phyloP scores from a whole-genome alignment of 2,329 filamentous ascomycete genomes.

The Nakataea oryzae region DNA sequence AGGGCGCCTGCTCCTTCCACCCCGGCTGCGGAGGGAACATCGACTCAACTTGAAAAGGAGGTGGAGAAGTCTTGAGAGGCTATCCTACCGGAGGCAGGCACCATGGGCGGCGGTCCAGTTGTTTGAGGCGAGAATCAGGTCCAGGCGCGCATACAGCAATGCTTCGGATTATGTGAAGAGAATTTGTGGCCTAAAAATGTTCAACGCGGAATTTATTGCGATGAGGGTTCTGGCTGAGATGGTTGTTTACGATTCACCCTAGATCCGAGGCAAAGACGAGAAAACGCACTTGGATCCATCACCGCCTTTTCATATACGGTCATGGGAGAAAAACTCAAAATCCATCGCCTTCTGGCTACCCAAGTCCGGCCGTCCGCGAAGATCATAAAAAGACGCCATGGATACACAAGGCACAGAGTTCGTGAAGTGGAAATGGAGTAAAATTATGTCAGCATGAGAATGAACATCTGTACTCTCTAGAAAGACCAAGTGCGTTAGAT shows the following conservation, averaged over 20 bases:
- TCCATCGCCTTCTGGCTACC: no score
- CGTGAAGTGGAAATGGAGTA: no score
- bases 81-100: no score
- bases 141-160: background rate
- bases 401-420: no score
- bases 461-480: background rate
- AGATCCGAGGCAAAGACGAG: background rate
- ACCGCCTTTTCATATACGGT: background rate
- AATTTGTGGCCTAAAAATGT: background rate
- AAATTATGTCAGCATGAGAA: background rate
- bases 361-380: no score
- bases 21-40: background rate
- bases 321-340: background rate
- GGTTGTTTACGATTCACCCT: background rate
- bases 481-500: background rate
- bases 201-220: background rate
- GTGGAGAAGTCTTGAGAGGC: background rate
- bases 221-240: background rate
- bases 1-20: background rate
- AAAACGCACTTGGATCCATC: no score
- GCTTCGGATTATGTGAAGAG: background rate
- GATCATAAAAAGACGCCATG: no score
- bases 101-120: background rate
- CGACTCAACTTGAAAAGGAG: background rate
- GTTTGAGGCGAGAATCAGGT: background rate